phyloP scores from a whole-genome alignment of 78 protist species.

The Paratrimastix pyriformis region DNA sequence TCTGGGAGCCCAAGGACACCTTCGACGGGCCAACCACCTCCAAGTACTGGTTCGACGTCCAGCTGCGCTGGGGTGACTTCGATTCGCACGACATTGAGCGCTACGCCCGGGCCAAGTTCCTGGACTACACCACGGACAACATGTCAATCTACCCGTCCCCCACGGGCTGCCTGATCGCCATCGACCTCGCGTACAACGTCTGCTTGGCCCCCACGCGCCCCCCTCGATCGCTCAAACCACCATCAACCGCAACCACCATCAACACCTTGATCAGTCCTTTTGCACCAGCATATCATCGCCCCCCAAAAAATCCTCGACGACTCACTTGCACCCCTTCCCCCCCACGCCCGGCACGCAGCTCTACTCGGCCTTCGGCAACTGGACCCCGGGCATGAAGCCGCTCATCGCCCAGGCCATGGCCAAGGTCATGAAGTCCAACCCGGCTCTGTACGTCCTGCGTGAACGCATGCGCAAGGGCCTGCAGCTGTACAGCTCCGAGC shows the following conservation, averaged over 20 bases:
- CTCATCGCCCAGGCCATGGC: conserved; percentile 88
- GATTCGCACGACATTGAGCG: conserved; percentile 86
- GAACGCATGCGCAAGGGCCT: conserved; percentile 97
- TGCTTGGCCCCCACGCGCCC: conserved; percentile 28
- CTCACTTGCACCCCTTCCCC: not conserved
- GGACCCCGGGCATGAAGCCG: conserved; percentile 92
- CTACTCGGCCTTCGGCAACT: conserved; percentile 84
- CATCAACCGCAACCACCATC: no score
- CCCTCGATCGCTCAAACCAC: not conserved
- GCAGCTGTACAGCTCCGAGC: conserved; percentile 87
- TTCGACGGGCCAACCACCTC: conserved; percentile 69
- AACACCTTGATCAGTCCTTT: no score
- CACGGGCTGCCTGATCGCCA: conserved; percentile 88
- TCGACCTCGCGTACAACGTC: conserved; percentile 96
- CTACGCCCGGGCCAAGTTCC: conserved; percentile 92
- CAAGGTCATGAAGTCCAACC: conserved; percentile 90
- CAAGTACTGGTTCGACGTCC: conserved; percentile 98
- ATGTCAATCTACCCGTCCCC: conserved; percentile 97
- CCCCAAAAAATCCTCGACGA: no score
- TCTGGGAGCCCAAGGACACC: conserved; percentile 75
- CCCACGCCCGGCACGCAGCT: no score
- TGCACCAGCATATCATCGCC: no score
- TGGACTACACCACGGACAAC: conserved; percentile 93
- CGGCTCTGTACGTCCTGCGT: conserved; percentile 91
- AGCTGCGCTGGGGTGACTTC: conserved; percentile 96